A percentile compares a stretch with the other conserved stretches of the same genome.
Evolutionary conservation across 2,329 filamentous ascomycete species (phyloP).

Genomic region (Fusarium ambrosium): DNA sequence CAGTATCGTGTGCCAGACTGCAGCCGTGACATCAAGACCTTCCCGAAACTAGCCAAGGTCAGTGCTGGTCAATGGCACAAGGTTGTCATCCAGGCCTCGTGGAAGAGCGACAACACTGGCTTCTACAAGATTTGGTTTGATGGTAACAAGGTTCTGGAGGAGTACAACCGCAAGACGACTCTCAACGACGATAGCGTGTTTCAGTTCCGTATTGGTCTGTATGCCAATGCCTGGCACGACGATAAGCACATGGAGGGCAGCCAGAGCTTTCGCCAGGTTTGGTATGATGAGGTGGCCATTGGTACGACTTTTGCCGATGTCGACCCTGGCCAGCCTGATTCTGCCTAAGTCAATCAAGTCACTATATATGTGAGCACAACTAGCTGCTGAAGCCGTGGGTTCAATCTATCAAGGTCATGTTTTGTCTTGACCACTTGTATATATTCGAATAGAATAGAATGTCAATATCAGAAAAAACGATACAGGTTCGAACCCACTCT

Average conservation of each 20-base stretch:
- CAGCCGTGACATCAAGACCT: constrained; percentile 34
- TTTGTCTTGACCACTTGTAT: not conserved
- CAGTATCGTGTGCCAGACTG: constrained; percentile 47
- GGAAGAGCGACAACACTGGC: constrained; percentile 59
- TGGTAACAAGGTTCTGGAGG: constrained; percentile 58
- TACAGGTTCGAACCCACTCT: not conserved
- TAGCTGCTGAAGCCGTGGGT: not conserved
- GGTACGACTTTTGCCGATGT: constrained; percentile 54
- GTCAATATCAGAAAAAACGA: not conserved
- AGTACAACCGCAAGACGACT: constrained; percentile 58
- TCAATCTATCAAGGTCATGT: not conserved
- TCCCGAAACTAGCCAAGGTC: constrained; percentile 54
- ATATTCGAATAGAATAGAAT: not conserved
- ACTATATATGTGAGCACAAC: not conserved
- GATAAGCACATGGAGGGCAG: constrained; percentile 54
- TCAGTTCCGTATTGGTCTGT: constrained; percentile 62
- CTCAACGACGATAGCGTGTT: constrained; percentile 59
- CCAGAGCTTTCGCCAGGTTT: constrained; percentile 61
- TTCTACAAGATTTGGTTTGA: constrained; percentile 63
- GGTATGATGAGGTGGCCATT: constrained; percentile 63
- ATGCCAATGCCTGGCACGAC: constrained; percentile 65
- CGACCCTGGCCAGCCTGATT: constrained; percentile 25
- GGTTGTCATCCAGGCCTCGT: constrained; percentile 60
- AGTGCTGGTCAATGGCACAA: constrained; percentile 61
- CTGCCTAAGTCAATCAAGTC: not conserved